These are phyloP conservation scores for Inosperma sp. DNA, from an alignment of 768 basidiomycete genomes.

Conservation along the genomic window DNA sequence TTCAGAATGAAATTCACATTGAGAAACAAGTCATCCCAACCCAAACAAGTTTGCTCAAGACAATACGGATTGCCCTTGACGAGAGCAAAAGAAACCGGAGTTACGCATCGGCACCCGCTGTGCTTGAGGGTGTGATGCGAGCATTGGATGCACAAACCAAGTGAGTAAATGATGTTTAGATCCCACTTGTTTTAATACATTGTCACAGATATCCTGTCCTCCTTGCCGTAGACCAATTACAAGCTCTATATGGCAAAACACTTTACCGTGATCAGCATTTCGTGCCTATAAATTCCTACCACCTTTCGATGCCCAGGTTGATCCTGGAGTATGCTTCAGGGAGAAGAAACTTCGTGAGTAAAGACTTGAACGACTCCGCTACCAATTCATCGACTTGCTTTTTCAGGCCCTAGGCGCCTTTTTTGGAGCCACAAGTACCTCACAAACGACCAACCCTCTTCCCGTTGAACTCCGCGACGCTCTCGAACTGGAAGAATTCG, in stretches of 20 bases:
- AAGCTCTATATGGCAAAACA: slow-evolving; percentile 67
- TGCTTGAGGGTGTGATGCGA: slow-evolving; percentile 54
- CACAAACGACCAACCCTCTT: slow-evolving; percentile 53
- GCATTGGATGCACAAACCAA: slow-evolving; percentile 60
- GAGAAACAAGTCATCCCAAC: slow-evolving; percentile 44
- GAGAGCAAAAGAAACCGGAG: slow-evolving; percentile 40
- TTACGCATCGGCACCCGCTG: slow-evolving; percentile 40
- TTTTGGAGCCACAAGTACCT: slow-evolving; percentile 62
- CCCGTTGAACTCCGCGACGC: slow-evolving; percentile 63
- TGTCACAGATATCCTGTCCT: slow-evolving; percentile 64
- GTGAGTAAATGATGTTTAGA: slow-evolving; percentile 37
- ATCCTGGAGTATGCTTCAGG: slow-evolving; percentile 79
- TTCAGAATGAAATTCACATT: slow-evolving; percentile 39
- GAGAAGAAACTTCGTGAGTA: slow-evolving; percentile 57
- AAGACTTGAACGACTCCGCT: neutral
- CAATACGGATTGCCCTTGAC: slow-evolving; percentile 56
- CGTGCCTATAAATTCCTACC: slow-evolving; percentile 62
- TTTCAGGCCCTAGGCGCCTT: slow-evolving; percentile 64
- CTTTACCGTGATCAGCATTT: slow-evolving; percentile 73
- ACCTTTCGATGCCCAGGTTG: slow-evolving; percentile 73
- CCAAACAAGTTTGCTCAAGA: slow-evolving; percentile 48
- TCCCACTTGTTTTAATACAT: neutral
- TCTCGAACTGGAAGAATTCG: slow-evolving; percentile 31
- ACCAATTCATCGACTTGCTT: slow-evolving; percentile 1
- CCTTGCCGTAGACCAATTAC: slow-evolving; percentile 84